Evolutionary conservation across 2,329 filamentous ascomycete genomes (phyloP).

Genomic region (Colletotrichum sp.): DNA sequence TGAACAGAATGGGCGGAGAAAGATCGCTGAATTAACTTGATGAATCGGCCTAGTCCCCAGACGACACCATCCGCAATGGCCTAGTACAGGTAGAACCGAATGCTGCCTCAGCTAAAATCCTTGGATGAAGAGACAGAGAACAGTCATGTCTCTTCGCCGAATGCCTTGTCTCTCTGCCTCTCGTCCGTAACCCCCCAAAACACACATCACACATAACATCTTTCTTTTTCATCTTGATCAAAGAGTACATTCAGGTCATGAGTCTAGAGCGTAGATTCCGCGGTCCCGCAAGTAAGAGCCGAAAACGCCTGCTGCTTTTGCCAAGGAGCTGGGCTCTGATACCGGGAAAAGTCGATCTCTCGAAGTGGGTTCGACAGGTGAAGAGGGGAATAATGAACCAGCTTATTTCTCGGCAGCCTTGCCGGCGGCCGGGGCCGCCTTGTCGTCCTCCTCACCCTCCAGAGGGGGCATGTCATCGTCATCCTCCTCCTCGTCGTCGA

Average conservation of each 20-base stretch:
- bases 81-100: neutral
- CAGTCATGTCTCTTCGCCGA: neutral
- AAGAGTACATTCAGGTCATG: slow-evolving; percentile 21
- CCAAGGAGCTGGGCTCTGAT: neutral
- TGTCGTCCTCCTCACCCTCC: slow-evolving; percentile 62
- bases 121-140: neutral
- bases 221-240: slow-evolving; percentile 9
- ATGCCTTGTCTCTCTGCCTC: neutral
- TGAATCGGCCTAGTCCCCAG: neutral
- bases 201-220: neutral
- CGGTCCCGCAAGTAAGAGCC: neutral
- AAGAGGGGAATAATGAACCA: neutral
- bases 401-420: slow-evolving; percentile 19
- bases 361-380: neutral
- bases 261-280: slow-evolving; percentile 14
- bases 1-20: neutral
- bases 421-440: slow-evolving; percentile 38
- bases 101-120: neutral
- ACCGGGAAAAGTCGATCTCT: neutral
- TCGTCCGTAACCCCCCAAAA: neutral
- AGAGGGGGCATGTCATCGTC: slow-evolving; percentile 88
- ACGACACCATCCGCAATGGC: neutral
- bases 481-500: slow-evolving; percentile 62
- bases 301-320: neutral
- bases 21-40: neutral